A percentile compares a stretch with the other conserved stretches of the same genome.
Conservation (phyloP, 148 eudicot genomes). For the Fagopyrum homotropicum region DNA sequence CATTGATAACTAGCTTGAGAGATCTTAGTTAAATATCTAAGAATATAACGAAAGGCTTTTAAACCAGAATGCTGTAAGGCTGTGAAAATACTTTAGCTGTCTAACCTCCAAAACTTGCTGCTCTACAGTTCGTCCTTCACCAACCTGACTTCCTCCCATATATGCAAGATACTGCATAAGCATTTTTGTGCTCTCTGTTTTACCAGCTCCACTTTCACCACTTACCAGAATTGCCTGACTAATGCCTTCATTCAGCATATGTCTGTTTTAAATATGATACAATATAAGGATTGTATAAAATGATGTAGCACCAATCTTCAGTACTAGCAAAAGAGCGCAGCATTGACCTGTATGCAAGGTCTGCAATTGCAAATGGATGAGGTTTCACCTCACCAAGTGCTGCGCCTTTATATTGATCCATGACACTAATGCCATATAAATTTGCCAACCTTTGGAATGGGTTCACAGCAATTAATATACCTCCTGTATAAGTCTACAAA, state of each 20-base stretch:
- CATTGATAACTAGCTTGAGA: slow-evolving; percentile 4
- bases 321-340: slow-evolving; percentile 14
- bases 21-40: neutral
- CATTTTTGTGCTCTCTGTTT: slow-evolving; percentile 74
- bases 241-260: slow-evolving; percentile 58
- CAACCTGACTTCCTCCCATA: slow-evolving; percentile 55
- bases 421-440: slow-evolving; percentile 61
- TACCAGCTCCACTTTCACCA: slow-evolving; percentile 90
- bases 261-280: slow-evolving; percentile 34
- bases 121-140: slow-evolving; percentile 58
- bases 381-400: slow-evolving; percentile 79
- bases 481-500: slow-evolving; percentile 87
- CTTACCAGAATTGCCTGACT: slow-evolving; percentile 77
- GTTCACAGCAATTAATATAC: slow-evolving; percentile 89
- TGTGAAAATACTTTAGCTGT: neutral
- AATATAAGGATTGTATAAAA: slow-evolving; percentile 8
- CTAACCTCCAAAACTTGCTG: slow-evolving; percentile 77
- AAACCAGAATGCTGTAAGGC: neutral
- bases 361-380: slow-evolving; percentile 97
- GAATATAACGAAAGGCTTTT: slow-evolving; percentile 1
- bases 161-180: slow-evolving; percentile 77
- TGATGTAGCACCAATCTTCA: slow-evolving; percentile 14
- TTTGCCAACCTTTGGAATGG: slow-evolving; percentile 86
- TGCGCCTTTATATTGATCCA: slow-evolving; percentile 77
- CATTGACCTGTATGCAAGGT: slow-evolving; percentile 78